Percentiles rank a stretch among this genome's conserved stretches.
Conservation (phyloP, 257 asterid species). For the Striga asiatica region DNA sequence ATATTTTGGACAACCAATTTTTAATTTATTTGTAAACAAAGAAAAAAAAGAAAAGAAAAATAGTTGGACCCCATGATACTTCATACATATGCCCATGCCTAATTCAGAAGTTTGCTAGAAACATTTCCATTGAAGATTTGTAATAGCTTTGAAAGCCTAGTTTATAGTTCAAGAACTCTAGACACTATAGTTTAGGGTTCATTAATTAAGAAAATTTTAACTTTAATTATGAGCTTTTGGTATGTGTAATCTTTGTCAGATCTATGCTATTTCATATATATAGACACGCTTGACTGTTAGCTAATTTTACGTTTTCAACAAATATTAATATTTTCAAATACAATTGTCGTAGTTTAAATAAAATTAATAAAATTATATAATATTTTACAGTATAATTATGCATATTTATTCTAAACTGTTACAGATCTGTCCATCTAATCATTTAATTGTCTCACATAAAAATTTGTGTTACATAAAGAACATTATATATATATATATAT, state of each 20-base stretch:
- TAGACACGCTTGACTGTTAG: too few relatives aligned
- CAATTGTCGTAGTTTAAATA: too few relatives aligned
- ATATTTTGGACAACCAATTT: constrained; percentile 8
- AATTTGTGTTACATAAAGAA: too few relatives aligned
- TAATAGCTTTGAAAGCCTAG: background rate
- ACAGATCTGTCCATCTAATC: too few relatives aligned
- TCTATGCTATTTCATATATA: too few relatives aligned
- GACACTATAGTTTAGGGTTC: background rate
- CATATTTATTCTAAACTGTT: too few relatives aligned
- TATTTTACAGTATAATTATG: too few relatives aligned
- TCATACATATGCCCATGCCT: constrained; percentile 8
- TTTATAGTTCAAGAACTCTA: background rate
- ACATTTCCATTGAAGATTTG: background rate
- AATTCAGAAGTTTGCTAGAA: background rate
- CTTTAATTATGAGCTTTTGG: background rate
- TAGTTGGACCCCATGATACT: constrained; percentile 1
- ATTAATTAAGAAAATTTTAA: background rate
- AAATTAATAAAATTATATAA: too few relatives aligned
- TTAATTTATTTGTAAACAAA: background rate
- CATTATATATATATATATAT: too few relatives aligned
- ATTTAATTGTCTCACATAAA: too few relatives aligned
- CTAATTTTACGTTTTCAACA: too few relatives aligned
- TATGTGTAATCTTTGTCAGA: background rate
- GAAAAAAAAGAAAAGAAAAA: background rate
- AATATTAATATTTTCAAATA: too few relatives aligned